Base-by-base conservation (phyloP, 768 basidiomycete species). In the Leucocoprinus sp. region DNA sequence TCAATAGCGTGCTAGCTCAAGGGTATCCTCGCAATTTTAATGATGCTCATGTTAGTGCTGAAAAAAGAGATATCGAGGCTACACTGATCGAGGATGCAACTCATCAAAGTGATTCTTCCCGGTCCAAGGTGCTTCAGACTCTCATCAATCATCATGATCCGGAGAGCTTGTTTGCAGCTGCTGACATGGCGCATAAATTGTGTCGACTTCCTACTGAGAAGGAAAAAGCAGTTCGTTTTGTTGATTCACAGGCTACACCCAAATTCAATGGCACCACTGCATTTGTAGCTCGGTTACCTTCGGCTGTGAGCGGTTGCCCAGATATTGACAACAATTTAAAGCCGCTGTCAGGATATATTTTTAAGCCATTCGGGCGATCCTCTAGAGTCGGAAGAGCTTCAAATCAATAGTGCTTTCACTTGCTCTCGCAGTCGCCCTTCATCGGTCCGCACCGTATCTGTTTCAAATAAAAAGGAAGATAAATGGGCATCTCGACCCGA, bases 151-250 rank as follows among this genome's bases (percentile, higher is more conserved):
- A 63, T 27, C 64, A 67, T 29, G 66, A 62, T 18, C 22, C 37
- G 8, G 67, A 68, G 22, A 64, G 70, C 40, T 73, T 75, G 53
- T 58, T 65, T 43, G 67, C 72, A 9, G 69, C 71, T 7, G 58
- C 75, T 38, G 63, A 70, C 36, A 47, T 72, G 53, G 67, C 68
- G 19, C 57, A 75, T 50, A 67, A 65, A 39, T 55, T 65, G 37
- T 64, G 72, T 33, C 65, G 62, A 48, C 68, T 74, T 37, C 64
- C 71, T 40, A 63, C 60, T 31, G 57, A 66, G 33, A 57, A 58
- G 42, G 66, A 62, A 54, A 70, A 65, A 40, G 56, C 54, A 15
- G 58, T 62, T 41, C 64, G 66, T 28, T 71, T 69, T 34, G 74
- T 68, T 68, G 74, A 72, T 57, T 62, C 56, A 15, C 55, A 66